Evolutionary conservation across 306 rosid genomes (phyloP).

Genomic region (Arachis stenosperma): DNA sequence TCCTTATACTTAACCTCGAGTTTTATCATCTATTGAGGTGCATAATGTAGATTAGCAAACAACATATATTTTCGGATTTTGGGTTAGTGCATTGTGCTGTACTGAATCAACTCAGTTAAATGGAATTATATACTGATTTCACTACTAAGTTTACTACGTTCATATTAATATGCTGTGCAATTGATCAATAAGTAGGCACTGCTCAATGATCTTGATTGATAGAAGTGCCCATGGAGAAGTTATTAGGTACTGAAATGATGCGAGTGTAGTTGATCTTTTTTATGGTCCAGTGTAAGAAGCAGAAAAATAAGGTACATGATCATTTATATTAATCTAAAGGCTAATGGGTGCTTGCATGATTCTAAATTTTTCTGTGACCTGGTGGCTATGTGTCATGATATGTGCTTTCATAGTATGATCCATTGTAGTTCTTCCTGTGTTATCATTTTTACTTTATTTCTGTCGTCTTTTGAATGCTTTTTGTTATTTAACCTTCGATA

Average conservation of each 20-base stretch:
- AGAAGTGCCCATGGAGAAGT: background rate
- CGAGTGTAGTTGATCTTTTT: background rate
- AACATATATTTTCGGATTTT: too few species aligned
- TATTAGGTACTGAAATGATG: too few species aligned
- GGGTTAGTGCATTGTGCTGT: background rate
- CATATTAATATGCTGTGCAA: background rate
- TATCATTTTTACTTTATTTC: background rate
- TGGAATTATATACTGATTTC: background rate
- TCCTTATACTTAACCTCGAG: background rate
- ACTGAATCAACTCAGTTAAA: background rate
- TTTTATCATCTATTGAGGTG: background rate
- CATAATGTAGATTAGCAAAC: background rate
- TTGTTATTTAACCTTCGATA: background rate
- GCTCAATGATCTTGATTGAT: background rate
- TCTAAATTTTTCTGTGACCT: background rate
- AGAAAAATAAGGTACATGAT: background rate
- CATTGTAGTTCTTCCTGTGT: background rate
- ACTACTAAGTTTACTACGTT: background rate
- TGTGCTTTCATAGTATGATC: slow-evolving; percentile 1
- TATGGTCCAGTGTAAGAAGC: background rate
- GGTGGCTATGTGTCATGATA: background rate
- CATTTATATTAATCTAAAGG: background rate
- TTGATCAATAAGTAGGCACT: background rate
- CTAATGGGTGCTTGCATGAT: background rate
- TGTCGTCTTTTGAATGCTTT: background rate